Evolutionary conservation across 192 early-diverging fungal genomes (phyloP).

Genomic region (Coemansia sp.): DNA sequence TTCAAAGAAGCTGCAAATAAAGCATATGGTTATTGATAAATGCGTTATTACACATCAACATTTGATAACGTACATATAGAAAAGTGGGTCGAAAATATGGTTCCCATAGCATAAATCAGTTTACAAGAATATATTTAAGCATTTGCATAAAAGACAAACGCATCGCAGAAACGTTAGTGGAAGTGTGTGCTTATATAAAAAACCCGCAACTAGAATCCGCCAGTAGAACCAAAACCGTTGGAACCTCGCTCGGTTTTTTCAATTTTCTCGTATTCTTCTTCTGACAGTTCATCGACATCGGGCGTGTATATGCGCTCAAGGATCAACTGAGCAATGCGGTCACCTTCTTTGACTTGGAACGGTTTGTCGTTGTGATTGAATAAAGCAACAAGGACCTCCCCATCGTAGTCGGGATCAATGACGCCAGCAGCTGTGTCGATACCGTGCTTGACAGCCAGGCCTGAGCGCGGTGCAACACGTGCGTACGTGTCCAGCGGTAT

Average conservation of each 20-base stretch:
- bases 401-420: constrained; percentile 90
- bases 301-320: constrained; percentile 83
- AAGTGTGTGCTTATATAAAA: too few relatives aligned
- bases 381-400: constrained; percentile 78
- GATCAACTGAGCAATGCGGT: constrained; percentile 95
- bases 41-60: neutral
- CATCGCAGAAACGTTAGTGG: neutral
- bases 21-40: neutral
- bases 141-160: neutral
- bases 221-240: constrained; percentile 72
- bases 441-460: constrained; percentile 87
- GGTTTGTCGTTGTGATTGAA: constrained; percentile 84
- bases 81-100: neutral
- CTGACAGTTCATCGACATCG: constrained; percentile 67
- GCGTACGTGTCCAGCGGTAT: constrained; percentile 89
- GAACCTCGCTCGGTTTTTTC: constrained; percentile 61
- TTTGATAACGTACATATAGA: neutral
- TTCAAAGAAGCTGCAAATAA: neutral
- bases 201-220: constrained; percentile 19
- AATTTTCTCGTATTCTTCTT: constrained; percentile 50
- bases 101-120: neutral
- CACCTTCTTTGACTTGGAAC: constrained; percentile 75
- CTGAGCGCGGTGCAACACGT: constrained; percentile 90
- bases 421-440: constrained; percentile 90
- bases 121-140: neutral